Evolutionary conservation across 2,329 filamentous ascomycete species (phyloP).

Genomic region (Alternaria sp.): DNA sequence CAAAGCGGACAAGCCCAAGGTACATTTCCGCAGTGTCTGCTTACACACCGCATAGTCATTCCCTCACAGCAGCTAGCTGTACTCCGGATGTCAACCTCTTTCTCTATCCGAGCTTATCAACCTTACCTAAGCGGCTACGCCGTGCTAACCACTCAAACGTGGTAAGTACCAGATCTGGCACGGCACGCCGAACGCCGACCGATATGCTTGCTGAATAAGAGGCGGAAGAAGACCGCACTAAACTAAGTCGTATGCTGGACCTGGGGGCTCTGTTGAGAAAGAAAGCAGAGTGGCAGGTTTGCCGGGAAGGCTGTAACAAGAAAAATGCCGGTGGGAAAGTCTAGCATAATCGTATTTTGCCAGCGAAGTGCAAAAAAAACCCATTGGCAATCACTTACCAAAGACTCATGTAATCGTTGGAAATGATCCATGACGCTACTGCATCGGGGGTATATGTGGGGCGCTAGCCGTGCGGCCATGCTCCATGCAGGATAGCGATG

Average conservation of each 20-base stretch:
- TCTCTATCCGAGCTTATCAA: constrained; percentile 16
- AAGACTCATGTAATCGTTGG: not conserved
- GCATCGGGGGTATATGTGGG: constrained; percentile 8
- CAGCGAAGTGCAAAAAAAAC: not conserved
- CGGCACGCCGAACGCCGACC: not conserved
- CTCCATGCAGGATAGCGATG: not conserved
- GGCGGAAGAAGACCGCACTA: constrained; percentile 3
- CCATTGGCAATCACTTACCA: constrained; percentile 5
- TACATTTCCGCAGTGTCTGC: constrained; percentile 14
- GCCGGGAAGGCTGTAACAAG: not conserved
- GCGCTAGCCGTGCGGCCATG: not conserved
- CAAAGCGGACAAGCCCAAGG: constrained; percentile 25
- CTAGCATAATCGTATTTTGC: not conserved
- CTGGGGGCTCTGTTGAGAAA: not conserved
- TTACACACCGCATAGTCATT: constrained; percentile 29
- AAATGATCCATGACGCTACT: constrained; percentile 17
- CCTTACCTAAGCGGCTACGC: not conserved
- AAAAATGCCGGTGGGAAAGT: not conserved
- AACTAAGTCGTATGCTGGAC: not conserved
- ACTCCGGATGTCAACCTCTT: constrained; percentile 11
- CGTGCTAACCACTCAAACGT: not conserved
- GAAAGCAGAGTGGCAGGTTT: not conserved
- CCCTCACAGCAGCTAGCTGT: not conserved
- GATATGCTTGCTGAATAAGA: constrained; percentile 1
- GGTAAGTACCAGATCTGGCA: not conserved